phyloP scores from a whole-genome alignment of 306 rosid genomes.

The Vachellia collinsii region DNA sequence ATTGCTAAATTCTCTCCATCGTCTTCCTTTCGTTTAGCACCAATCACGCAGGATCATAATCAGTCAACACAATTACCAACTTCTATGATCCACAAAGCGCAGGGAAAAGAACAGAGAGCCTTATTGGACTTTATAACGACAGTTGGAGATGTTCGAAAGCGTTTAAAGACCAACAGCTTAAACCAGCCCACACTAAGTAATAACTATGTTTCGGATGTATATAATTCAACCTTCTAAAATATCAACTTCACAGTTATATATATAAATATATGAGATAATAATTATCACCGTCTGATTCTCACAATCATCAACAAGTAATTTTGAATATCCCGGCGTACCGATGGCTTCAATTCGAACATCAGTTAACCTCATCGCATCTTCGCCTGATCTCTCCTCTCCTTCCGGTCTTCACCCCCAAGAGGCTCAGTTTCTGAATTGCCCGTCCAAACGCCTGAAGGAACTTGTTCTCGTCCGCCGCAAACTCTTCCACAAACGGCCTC shows the following conservation, averaged over 20 bases:
- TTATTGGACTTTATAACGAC: conserved; percentile 10
- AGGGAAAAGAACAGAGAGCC: neutral
- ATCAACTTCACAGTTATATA: conserved; percentile 26
- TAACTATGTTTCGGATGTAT: neutral
- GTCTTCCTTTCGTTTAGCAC: neutral
- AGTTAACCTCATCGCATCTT: conserved; percentile 81
- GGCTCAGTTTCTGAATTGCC: conserved; percentile 82
- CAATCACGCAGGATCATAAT: neutral
- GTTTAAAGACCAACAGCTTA: neutral
- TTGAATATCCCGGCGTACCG: neutral
- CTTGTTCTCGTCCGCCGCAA: conserved; percentile 52
- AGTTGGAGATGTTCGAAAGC: neutral
- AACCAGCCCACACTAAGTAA: conserved; percentile 10
- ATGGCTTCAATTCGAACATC: neutral
- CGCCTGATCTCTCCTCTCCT: conserved; percentile 80
- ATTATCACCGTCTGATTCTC: conserved; percentile 27
- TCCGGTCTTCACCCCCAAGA: conserved; percentile 62
- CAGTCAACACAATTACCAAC: conserved; percentile 16
- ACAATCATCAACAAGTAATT: neutral
- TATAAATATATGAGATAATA: conserved; percentile 28
- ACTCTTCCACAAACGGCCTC: conserved; percentile 57
- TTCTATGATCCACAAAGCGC: neutral
- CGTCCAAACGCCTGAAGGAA: conserved; percentile 66
- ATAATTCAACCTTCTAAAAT: conserved; percentile 31
- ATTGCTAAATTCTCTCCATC: conserved; percentile 17